phyloP scores from a whole-genome alignment of 352 stramenopile genomes.

The Globisporangium cylindrosporum region DNA sequence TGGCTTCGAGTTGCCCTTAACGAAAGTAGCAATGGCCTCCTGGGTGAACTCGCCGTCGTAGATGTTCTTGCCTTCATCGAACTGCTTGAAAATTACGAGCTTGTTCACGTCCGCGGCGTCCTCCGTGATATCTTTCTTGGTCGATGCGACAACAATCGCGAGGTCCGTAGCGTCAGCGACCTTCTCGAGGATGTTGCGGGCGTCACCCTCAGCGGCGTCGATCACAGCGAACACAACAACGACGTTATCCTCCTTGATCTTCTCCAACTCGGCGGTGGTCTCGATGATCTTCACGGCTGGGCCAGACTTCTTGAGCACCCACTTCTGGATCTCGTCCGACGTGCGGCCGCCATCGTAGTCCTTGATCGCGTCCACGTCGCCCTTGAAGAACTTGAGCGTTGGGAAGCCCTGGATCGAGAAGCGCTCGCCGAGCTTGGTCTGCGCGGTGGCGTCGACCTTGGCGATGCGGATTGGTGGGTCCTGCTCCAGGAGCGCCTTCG shows the following conservation, averaged over 20 bases:
- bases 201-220: conserved; percentile 70
- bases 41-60: conserved; percentile 77
- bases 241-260: conserved; percentile 80
- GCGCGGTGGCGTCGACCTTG: conserved; percentile 86
- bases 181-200: conserved; percentile 70
- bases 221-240: conserved; percentile 86
- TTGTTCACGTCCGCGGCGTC: conserved; percentile 55
- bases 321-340: conserved; percentile 85
- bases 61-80: conserved; percentile 80
- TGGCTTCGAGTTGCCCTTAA: conserved; percentile 81
- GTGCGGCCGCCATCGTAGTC: conserved; percentile 88
- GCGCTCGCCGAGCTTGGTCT: conserved; percentile 77
- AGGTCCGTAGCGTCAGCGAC: conserved; percentile 71
- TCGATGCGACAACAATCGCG: conserved; percentile 76
- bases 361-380: conserved; percentile 72
- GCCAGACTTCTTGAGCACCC: conserved; percentile 91
- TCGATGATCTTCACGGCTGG: conserved; percentile 83
- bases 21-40: conserved; percentile 57
- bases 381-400: conserved; percentile 93
- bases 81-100: conserved; percentile 86
- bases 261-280: conserved; percentile 62
- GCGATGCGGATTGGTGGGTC: conserved; percentile 77
- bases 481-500: conserved; percentile 74
- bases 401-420: conserved; percentile 88
- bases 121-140: conserved; percentile 55